Base-by-base conservation (phyloP, 1,284 basidiomycete genomes). In the Sphaerobolus stellatus region DNA sequence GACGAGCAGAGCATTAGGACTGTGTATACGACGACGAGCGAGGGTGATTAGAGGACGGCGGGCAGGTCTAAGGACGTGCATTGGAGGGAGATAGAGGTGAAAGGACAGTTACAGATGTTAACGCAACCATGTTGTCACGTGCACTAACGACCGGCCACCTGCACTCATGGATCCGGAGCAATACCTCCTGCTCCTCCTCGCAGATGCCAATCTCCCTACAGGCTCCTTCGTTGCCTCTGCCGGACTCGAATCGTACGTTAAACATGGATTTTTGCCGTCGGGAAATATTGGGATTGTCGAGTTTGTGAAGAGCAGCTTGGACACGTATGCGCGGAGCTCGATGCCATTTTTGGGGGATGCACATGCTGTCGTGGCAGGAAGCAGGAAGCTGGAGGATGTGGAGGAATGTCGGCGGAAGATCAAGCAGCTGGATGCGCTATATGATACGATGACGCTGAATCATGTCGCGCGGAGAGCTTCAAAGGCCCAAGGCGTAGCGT, bases 141-240 rank as follows among this genome's bases (percentile, higher is more conserved):
- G n/a, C n/a, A n/a, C n/a, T n/a, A n/a, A n/a, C n/a, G n/a, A n/a
- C n/a, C n/a, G n/a, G n/a, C n/a, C n/a, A n/a, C n/a, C n/a, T n/a
- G n/a, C n/a, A n/a, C n/a, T n/a, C n/a, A n/a, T n/a, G n/a, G 50
- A 51, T 25, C 28, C 30, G 48, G 82, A 86, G 64, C 75, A 79
- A 0, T 88, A 88, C 65, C 71, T 90, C 24, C 74, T 90, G 38
- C 78, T 92, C 41, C 76, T 92, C 31, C 79, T 92, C 44, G 79
- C 88, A 1, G 90, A 92, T 70, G 85, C 86, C 56, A 93, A 91
- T 65, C 81, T 94, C 1, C 94, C 93, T 1, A 90, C 89, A 6
- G 93, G 93, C 29, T 87, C 93, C 1, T 96, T 96, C 65, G 90
- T 96, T 50, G 91, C 94, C 0, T 95, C 94, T 0, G 84, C 92